phyloP scores from a whole-genome alignment of 768 basidiomycete species.

The Suillus placidus region DNA sequence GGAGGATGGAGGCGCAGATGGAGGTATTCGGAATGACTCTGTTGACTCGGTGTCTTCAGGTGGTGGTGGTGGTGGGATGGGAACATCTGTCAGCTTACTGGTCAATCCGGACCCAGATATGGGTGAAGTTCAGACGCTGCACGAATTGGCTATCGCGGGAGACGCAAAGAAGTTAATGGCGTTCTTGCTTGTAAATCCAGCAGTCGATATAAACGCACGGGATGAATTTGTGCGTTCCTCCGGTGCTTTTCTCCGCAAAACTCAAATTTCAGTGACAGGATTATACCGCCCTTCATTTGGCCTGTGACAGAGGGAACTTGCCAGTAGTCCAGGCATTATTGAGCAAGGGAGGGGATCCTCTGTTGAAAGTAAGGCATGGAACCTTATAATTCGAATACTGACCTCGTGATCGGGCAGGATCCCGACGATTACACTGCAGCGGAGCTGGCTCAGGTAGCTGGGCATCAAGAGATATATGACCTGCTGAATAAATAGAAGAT shows the following conservation, averaged over 20 bases:
- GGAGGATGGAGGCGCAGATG: slow-evolving; percentile 30
- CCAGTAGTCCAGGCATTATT: slow-evolving; percentile 61
- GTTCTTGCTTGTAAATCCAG: slow-evolving; percentile 45
- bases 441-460: slow-evolving; percentile 63
- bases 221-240: slow-evolving; percentile 74
- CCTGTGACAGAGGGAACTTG: slow-evolving; percentile 77
- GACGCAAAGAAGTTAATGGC: slow-evolving; percentile 47
- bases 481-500: slow-evolving; percentile 22
- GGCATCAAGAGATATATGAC: slow-evolving; percentile 54
- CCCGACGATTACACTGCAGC: slow-evolving; percentile 61
- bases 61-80: slow-evolving; percentile 51
- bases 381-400: slow-evolving; percentile 11
- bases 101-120: slow-evolving; percentile 37
- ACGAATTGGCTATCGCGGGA: slow-evolving; percentile 65
- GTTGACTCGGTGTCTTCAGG: slow-evolving; percentile 28
- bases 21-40: slow-evolving; percentile 50
- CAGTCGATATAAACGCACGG: slow-evolving; percentile 53
- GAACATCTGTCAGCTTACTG: slow-evolving; percentile 65
- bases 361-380: slow-evolving; percentile 55
- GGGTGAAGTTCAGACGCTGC: slow-evolving; percentile 49
- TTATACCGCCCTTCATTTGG: slow-evolving; percentile 85
- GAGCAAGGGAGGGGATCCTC: slow-evolving; percentile 61
- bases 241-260: slow-evolving; percentile 1
- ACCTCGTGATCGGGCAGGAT: slow-evolving; percentile 48
- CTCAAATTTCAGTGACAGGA: slow-evolving; percentile 52